Base-by-base conservation (phyloP, 2,329 filamentous ascomycete species). In the Neonectria magnoliae region DNA sequence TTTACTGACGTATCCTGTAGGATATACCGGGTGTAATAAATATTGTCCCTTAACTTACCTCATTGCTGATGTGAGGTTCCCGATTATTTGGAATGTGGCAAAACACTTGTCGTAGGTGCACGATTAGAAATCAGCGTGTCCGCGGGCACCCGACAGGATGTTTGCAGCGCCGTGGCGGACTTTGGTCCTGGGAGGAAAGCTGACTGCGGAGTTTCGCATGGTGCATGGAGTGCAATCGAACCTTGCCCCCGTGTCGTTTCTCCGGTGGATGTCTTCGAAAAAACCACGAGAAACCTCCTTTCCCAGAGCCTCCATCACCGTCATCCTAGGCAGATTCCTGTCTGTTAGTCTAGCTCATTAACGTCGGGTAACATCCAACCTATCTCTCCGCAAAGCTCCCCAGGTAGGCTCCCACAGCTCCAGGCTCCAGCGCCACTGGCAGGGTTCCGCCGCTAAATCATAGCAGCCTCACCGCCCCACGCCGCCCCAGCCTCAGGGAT, bases 391-490 rank as follows among this genome's bases (percentile, higher is more conserved):
- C 55, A n/a, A 11, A 16, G 14, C 31, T 13, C 42, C 7, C 29
- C 13, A 22, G 36, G 25, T 6, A 57, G 48, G 33, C 36, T 38
- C 29, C 47, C 29, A 47, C 18, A 64, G n/a, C 52, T 51, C 42
- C 42, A 67, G 64, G 66, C 68, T 65, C 22, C 68, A 71, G 63
- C 63, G 69, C 71, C 69, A 71, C 66, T 64, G 25, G n/a, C 63
- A 29, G 50, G 38, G 54, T 58, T 42, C 54, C 56, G 58, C 69
- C 71, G 65, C 71, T 69, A 60, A 69, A 68, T 38, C 61, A 36
- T 33, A 67, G 64, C 67, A 71, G 56, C 72, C 62, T 73, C 67
- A 69, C 70, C 72, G 68, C 70, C 72, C 72, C 72, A 65, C 72
- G 45, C 59, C 61, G 25, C 54, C 60, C 22, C 27, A 47, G 53